These are phyloP conservation scores for Colletotrichum tanaceti DNA, from an alignment of 2,329 filamentous ascomycete species.

Conservation along the genomic window DNA sequence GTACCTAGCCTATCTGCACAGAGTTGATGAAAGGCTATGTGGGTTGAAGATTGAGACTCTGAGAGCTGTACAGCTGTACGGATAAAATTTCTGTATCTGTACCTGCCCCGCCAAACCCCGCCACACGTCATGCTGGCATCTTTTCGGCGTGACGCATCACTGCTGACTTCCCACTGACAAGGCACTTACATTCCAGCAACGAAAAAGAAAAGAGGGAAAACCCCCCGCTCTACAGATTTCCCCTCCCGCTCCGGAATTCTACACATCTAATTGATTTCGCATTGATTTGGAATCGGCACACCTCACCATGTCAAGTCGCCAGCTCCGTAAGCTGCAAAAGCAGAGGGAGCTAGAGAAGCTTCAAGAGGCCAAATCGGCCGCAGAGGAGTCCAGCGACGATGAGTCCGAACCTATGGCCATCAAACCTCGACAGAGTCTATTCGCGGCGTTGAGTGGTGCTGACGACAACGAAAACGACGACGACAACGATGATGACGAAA, in stretches of 20 bases:
- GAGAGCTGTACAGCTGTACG: no score
- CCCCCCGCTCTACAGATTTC: neutral
- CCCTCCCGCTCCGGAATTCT: neutral
- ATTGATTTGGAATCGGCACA: neutral
- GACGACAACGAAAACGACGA: conserved; percentile 51
- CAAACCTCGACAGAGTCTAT: conserved; percentile 59
- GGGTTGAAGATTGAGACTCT: neutral
- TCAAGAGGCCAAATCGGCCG: conserved; percentile 44
- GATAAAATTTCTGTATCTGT: no score
- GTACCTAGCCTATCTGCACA: neutral
- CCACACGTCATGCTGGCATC: conserved; percentile 40
- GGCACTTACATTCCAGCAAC: neutral
- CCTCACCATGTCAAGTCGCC: conserved; percentile 61
- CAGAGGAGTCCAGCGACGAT: conserved; percentile 47
- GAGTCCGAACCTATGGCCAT: conserved; percentile 48
- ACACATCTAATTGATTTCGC: neutral
- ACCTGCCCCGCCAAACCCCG: conserved; percentile 39
- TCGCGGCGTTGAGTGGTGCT: conserved; percentile 63
- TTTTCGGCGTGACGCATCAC: conserved; percentile 39
- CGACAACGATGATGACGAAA: conserved; percentile 51
- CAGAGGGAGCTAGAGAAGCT: conserved; percentile 57
- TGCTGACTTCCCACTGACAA: neutral
- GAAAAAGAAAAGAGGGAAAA: no score
- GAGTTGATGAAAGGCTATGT: neutral
- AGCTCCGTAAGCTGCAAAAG: conserved; percentile 64